These are phyloP conservation scores for Rasamsonia emersonii DNA, from an alignment of 2,329 filamentous ascomycete species.

Conservation along the genomic window DNA sequence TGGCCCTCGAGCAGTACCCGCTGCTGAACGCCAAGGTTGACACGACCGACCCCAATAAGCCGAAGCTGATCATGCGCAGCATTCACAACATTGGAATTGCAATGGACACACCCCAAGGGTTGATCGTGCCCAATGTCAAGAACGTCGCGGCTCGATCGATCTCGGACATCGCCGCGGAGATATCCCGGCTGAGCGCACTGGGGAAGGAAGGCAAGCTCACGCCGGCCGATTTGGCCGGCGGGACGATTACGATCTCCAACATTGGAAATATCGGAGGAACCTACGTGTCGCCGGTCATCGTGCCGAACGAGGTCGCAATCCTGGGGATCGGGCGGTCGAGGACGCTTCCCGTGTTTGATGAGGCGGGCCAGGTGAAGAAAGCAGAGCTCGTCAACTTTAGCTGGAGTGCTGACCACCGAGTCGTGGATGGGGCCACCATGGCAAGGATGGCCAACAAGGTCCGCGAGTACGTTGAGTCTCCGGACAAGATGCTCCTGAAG, in stretches of 20 bases:
- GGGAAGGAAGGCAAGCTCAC: conserved; percentile 68
- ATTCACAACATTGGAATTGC: conserved; percentile 94
- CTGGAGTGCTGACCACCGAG: conserved; percentile 91
- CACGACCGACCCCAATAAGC: conserved; percentile 51
- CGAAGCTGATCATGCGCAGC: conserved; percentile 65
- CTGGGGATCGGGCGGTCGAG: conserved; percentile 77
- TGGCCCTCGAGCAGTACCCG: conserved; percentile 72
- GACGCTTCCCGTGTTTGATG: conserved; percentile 68
- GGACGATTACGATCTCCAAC: conserved; percentile 93
- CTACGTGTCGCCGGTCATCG: conserved; percentile 83
- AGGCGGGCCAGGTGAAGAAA: conserved; percentile 52
- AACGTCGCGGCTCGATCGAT: conserved; percentile 73
- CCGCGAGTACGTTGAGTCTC: conserved; percentile 68
- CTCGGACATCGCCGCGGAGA: conserved; percentile 65
- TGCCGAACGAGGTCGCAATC: conserved; percentile 85
- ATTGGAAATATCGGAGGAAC: conserved; percentile 92
- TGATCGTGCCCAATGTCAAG: conserved; percentile 86
- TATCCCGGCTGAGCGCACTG: conserved; percentile 62
- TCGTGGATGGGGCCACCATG: conserved; percentile 91
- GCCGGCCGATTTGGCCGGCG: conserved; percentile 67
- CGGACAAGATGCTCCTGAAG: conserved; percentile 78
- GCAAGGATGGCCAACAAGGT: conserved; percentile 82
- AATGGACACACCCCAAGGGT: conserved; percentile 82
- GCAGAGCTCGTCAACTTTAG: conserved; percentile 83
- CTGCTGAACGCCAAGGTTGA: conserved; percentile 83